Evolutionary conservation across 2,329 filamentous ascomycete species (phyloP).

Genomic region (Trichothecium sympodiale): DNA sequence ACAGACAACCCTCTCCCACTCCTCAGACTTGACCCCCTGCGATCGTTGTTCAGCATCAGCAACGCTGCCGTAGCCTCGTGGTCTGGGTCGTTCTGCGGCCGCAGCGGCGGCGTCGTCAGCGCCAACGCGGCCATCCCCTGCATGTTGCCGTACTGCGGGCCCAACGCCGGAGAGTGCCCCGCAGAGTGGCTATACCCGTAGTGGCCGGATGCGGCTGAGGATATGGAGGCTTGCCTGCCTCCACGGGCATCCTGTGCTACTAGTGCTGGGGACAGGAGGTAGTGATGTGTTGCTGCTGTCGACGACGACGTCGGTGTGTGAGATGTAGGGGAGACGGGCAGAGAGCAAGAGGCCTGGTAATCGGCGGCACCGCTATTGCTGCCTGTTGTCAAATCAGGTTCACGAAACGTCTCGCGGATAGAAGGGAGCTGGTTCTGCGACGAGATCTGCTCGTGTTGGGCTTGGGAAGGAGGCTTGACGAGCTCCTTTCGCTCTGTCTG

Average conservation of each 20-base stretch:
- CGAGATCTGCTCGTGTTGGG: conserved; percentile 12
- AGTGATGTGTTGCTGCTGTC: conserved; percentile 18
- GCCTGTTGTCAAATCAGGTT: conserved; percentile 16
- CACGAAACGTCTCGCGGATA: conserved; percentile 26
- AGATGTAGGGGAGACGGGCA: conserved; percentile 36
- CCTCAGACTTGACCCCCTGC: conserved; percentile 35
- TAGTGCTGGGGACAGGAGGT: conserved; percentile 42
- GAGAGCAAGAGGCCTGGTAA: conserved; percentile 51
- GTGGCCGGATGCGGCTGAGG: conserved; percentile 39
- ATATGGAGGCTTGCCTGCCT: conserved; percentile 40
- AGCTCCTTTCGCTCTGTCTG: conserved; percentile 22
- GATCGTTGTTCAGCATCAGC: conserved; percentile 77
- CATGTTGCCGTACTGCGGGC: conserved; percentile 26
- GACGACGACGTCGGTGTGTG: conserved; percentile 17
- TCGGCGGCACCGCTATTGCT: conserved; percentile 29
- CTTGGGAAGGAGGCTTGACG: too few species aligned
- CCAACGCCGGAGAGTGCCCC: conserved; percentile 46
- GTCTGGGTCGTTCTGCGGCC: conserved; percentile 46
- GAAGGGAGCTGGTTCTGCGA: conserved; percentile 20
- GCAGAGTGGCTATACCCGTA: conserved; percentile 36
- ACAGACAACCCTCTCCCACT: conserved; percentile 41
- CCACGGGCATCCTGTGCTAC: conserved; percentile 29
- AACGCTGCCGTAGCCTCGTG: conserved; percentile 79
- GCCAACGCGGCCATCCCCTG: conserved; percentile 31
- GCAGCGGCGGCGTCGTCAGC: conserved; percentile 46